Base-by-base conservation (phyloP, 1,284 basidiomycete genomes). In the Athelia psychrophila region DNA sequence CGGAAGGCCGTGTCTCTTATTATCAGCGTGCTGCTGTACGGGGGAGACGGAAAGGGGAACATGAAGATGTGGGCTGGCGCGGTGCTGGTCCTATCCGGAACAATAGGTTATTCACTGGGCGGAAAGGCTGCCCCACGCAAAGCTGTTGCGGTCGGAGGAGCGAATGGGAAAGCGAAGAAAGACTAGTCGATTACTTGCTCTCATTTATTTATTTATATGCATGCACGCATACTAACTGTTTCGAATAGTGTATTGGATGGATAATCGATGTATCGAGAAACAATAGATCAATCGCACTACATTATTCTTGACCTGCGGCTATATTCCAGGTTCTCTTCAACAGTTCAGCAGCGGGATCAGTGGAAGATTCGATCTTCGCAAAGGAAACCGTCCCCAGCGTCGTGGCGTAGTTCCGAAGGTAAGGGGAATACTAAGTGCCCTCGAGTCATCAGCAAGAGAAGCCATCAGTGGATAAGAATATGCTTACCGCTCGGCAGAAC, bases 1-100 rank as follows among this genome's bases (percentile, higher is more conserved):
- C 81, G 95, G 48, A 98, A 98, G 68, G 95, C 94, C 1, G 76
- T 86, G 16, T 95, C 91, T 51, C 75, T 97, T 16, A 73, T 89
- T 15, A 80, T 97, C 57, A 91, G 86, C 60, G 83, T 91, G 15
- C 61, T 83, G 52, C 62, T 79, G 16, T 60, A 58, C 61, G 52
- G 62, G 58, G 55, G 64, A 58, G 25, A 68, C 56, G 53, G 60
- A 45, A 48, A 59, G 60, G 53, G 68, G 52, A 51, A 69, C 36
- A 65, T 73, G 46, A 64, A 77, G 71, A 77, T 90, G 74, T 88
- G 86, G 83, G 63, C 60, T 12, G 89, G 89, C 1, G 86, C 88
- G 0, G 73, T 64, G 16, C 64, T 88, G 51, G 91, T 94, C 10
- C 73, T 92, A 53, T 53, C 81, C 3, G 91, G 92, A 3, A 93